Conservation (phyloP, 2,329 filamentous ascomycete species). For the Allantophomopsis cytisporea region DNA sequence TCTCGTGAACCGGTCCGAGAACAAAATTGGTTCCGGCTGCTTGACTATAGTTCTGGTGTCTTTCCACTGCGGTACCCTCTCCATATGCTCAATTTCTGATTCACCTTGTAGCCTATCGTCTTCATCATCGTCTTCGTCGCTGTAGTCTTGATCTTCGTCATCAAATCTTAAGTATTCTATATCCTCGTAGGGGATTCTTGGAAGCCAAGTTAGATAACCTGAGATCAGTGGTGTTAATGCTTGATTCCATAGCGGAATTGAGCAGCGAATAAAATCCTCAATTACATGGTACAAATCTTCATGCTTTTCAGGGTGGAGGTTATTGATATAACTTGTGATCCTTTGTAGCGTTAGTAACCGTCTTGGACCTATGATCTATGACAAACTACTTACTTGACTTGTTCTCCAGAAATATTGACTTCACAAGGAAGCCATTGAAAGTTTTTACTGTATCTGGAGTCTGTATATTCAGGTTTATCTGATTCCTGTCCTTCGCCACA, state of each 20-base stretch:
- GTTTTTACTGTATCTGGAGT: conserved; percentile 4
- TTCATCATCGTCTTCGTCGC: too few relatives aligned
- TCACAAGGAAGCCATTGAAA: conserved; percentile 32
- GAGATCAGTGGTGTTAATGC: conserved; percentile 7
- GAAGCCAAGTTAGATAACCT: too few relatives aligned
- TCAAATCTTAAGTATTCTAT: too few relatives aligned
- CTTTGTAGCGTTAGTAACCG: conserved; percentile 11
- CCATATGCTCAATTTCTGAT: too few relatives aligned
- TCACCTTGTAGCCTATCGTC: too few relatives aligned
- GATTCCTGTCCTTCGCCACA: conserved; percentile 14
- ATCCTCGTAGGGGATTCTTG: too few relatives aligned
- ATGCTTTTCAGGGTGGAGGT: conserved; percentile 24
- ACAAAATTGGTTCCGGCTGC: too few relatives aligned
- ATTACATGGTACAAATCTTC: conserved; percentile 21
- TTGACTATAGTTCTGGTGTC: too few relatives aligned
- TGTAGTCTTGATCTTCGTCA: too few relatives aligned
- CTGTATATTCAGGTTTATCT: too few relatives aligned
- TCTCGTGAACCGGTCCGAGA: too few relatives aligned
- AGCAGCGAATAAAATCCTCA: conserved; percentile 18
- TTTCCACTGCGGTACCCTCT: too few relatives aligned
- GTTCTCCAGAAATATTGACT: conserved; percentile 11
- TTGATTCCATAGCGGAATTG: conserved; percentile 21
- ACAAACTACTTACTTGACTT: conserved; percentile 6
- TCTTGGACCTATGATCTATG: background rate
- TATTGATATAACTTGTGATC: conserved; percentile 29